Evolutionary conservation across 2,329 filamentous ascomycete species (phyloP).

Genomic region (Pseudogymnoascus sp.): DNA sequence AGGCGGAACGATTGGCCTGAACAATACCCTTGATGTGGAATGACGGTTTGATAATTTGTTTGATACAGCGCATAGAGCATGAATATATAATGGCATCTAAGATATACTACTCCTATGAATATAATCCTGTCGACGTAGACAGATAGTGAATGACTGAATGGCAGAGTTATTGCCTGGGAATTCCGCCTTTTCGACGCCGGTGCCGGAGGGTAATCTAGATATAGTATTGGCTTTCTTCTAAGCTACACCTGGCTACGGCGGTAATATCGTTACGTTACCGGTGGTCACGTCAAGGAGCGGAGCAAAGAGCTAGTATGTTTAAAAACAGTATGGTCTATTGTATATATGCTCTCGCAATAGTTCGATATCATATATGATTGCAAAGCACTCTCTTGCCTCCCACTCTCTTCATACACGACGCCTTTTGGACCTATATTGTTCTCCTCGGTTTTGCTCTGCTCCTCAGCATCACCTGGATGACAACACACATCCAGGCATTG

Average conservation of each 20-base stretch:
- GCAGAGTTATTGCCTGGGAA: not conserved
- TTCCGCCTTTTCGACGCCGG: not conserved
- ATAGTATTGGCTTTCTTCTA: not conserved
- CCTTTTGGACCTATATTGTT: not conserved
- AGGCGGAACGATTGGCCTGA: not conserved
- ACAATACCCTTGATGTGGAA: constrained; percentile 4
- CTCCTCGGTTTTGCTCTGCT: not conserved
- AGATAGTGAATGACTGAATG: not conserved
- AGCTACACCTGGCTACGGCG: not conserved
- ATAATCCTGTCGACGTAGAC: not conserved
- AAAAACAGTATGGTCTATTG: constrained; percentile 4
- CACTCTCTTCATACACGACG: not conserved
- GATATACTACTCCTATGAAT: not conserved
- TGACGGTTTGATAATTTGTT: constrained; percentile 6
- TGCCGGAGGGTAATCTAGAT: not conserved
- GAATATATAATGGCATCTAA: constrained; percentile 6
- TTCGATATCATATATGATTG: not conserved
- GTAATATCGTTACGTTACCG: not conserved
- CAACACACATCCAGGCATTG: not conserved
- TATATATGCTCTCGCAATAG: constrained; percentile 3
- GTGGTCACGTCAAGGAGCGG: not conserved
- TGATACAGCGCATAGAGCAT: not conserved
- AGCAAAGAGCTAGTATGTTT: not conserved
- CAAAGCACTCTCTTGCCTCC: not conserved
- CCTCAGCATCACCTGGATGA: not conserved